Conservation (phyloP, 139 green algal genomes). For the Trebouxia sp. region DNA sequence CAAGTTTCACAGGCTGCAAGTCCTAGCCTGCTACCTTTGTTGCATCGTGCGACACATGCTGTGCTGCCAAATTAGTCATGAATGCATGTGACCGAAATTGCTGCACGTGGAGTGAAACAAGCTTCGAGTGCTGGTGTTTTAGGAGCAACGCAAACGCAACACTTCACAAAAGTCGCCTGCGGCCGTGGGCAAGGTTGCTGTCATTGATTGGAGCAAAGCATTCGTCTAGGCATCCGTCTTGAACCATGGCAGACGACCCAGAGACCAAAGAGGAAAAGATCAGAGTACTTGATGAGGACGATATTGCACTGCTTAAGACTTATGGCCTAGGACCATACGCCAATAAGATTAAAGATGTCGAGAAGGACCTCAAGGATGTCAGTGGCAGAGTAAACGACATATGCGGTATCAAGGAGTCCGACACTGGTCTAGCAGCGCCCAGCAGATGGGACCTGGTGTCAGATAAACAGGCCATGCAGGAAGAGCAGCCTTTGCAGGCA, state of each 20-base stretch:
- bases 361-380: conserved; percentile 61
- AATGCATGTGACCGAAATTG: no score
- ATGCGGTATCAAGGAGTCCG: conserved; percentile 92
- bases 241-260: conserved; percentile 23
- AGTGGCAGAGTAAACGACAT: conserved; percentile 73
- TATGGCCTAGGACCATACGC: conserved; percentile 94
- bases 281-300: conserved; percentile 84
- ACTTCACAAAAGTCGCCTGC: no score
- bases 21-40: no score
- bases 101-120: no score
- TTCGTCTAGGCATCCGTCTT: no score
- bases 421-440: conserved; percentile 94
- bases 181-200: no score
- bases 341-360: conserved; percentile 70
- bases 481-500: conserved; percentile 92
- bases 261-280: conserved; percentile 28
- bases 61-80: no score
- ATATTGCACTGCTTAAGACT: conserved; percentile 97
- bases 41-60: no score
- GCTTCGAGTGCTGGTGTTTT: no score
- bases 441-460: conserved; percentile 98
- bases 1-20: no score
- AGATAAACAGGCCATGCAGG: conserved; percentile 99
- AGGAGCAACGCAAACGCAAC: no score
- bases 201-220: no score